Conservation (phyloP, 805 yeast species). For the Vanderwaltozyma polyspora region DNA sequence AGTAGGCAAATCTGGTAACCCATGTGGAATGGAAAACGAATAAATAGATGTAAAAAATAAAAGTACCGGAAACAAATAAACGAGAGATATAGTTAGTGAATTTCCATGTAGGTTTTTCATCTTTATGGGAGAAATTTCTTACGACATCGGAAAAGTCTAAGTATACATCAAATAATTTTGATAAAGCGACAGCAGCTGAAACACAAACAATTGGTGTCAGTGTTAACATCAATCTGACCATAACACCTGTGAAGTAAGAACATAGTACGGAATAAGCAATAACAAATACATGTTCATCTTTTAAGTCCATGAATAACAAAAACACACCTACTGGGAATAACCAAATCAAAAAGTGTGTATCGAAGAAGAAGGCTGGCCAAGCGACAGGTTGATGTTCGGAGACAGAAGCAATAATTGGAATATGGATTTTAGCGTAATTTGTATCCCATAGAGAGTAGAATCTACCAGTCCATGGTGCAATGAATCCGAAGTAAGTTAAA, state of each 20-base stretch:
- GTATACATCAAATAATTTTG: slow-evolving; percentile 75
- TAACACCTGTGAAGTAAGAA: slow-evolving; percentile 96
- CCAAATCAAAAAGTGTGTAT: slow-evolving; percentile 88
- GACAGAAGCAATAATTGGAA: slow-evolving; percentile 96
- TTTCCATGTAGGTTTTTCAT: slow-evolving; percentile 11
- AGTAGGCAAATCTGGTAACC: slow-evolving; percentile 92
- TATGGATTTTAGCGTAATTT: slow-evolving; percentile 91
- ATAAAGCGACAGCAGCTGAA: slow-evolving; percentile 78
- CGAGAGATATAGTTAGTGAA: slow-evolving; percentile 40
- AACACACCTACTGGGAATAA: slow-evolving; percentile 96
- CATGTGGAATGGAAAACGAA: slow-evolving; percentile 93
- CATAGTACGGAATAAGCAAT: slow-evolving; percentile 88
- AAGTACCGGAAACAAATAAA: slow-evolving; percentile 51
- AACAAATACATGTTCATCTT: slow-evolving; percentile 86
- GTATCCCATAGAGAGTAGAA: slow-evolving; percentile 98
- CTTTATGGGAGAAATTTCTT: slow-evolving; percentile 6
- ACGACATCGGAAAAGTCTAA: slow-evolving; percentile 56
- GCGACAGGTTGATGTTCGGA: slow-evolving; percentile 99
- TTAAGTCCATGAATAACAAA: slow-evolving; percentile 76
- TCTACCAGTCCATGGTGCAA: slow-evolving; percentile 99
- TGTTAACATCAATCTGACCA: slow-evolving; percentile 96
- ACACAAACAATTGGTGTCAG: slow-evolving; percentile 95
- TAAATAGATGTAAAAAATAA: slow-evolving; percentile 60
- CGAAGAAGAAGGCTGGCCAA: slow-evolving; percentile 97
- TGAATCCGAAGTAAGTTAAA: slow-evolving; percentile 81